Percentiles rank a stretch among this genome's conserved stretches.
Conservation (phyloP, 768 basidiomycete genomes). For the Podaxis rugospora region DNA sequence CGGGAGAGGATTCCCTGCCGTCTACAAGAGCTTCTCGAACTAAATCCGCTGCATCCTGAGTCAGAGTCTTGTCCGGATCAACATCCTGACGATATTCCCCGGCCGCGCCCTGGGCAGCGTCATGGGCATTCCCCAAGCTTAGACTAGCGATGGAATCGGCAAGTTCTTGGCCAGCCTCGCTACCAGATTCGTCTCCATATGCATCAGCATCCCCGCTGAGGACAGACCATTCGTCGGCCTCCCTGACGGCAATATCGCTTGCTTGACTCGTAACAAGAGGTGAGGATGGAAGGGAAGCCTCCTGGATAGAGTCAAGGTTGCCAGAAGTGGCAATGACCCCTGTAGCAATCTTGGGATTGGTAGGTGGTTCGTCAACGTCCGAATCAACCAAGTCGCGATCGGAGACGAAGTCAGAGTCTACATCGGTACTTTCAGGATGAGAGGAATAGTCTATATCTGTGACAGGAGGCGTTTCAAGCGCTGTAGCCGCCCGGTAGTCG, state of each 20-base stretch:
- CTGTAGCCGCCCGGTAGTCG: conserved; percentile 36
- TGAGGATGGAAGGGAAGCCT: conserved; percentile 19
- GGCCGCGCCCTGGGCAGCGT: background rate
- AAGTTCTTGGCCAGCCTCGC: conserved; percentile 10
- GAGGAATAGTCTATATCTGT: conserved; percentile 63
- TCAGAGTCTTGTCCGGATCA: conserved; percentile 14
- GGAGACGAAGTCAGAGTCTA: conserved; percentile 50
- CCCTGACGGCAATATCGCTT: background rate
- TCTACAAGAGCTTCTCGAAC: conserved; percentile 1
- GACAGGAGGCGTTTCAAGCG: conserved; percentile 66
- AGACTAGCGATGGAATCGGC: background rate
- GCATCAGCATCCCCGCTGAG: conserved; percentile 14
- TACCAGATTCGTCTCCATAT: conserved; percentile 15
- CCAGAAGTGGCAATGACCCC: conserved; percentile 14
- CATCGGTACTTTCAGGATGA: conserved; percentile 37
- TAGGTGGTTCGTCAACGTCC: conserved; percentile 38
- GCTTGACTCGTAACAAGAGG: conserved; percentile 12
- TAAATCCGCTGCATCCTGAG: background rate
- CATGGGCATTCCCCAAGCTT: background rate
- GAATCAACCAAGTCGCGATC: conserved; percentile 43
- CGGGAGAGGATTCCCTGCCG: conserved; percentile 17
- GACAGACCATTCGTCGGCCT: conserved; percentile 16
- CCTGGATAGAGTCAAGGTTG: conserved; percentile 21
- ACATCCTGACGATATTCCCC: background rate
- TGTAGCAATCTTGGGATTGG: conserved; percentile 21